Evolutionary conservation across 2,329 filamentous ascomycete species (phyloP), one percentile per base, ranked within the genome.

Genomic region (Fusarium sp.): DNA sequence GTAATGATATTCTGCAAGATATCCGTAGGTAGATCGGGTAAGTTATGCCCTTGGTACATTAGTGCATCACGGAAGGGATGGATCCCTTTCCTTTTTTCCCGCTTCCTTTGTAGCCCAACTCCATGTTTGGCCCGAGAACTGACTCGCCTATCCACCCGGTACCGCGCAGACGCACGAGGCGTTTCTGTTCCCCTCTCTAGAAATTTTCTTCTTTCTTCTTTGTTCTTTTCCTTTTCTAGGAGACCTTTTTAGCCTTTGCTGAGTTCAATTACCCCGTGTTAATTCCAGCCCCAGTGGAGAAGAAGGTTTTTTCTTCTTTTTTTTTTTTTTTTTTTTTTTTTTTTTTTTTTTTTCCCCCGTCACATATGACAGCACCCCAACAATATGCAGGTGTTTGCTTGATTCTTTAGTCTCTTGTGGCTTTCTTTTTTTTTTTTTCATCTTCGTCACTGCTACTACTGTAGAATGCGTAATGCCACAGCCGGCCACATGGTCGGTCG

Each of bases 21-120:
- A 23, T 23, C 23, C 5, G 23, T 23, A 23, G 23, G 23, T 23
- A 41, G 51, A 63, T 40, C 52, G 45, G 61, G n/a, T 58, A 58
- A 42, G 23, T n/a, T 49, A 23, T 49, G 45, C 41, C 60, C 36
- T 65, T 52, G 9, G 46, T 65, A 65, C 62, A 65, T 65, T 65
- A 65, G 62, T 60, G 60, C 60, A 40, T 38, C 36, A 47, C 13
- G 4, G 11, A 38, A 37, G 40, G 12, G 28, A 57, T 59, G 59
- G 51, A 64, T 64, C 60, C 52, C 33, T 20, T 50, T 37, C 20
- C 33, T 37, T 50, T 28, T 50, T 50, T 26, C 20, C 31, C 20
- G 31, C 41, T 30, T 44, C 28, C 38, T 46, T 18, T n/a, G 34
- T 41, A 20, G 9, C 33, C 36, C 33, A 30, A 30, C 28, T 31